Conservation (phyloP, 305 asterid species). For the Fraxinus baroniana region DNA sequence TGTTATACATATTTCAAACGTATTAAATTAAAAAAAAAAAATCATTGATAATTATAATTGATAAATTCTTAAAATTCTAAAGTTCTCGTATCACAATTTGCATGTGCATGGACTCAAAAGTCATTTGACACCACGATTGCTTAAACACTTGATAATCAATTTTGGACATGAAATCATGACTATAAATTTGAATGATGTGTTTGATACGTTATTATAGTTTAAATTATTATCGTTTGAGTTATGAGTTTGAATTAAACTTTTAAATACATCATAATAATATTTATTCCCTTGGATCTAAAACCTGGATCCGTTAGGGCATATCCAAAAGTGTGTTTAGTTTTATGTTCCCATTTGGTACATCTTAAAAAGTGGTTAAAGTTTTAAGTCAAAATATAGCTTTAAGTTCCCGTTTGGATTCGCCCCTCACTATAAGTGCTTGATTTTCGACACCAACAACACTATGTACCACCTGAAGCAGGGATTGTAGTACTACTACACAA, state of each 20-base stretch:
- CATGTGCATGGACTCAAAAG: neutral
- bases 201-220: neutral
- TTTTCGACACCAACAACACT: too few relatives aligned
- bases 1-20: too few relatives aligned
- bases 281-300: neutral
- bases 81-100: neutral
- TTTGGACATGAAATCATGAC: neutral
- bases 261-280: neutral
- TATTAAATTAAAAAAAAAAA: too few relatives aligned
- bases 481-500: too few relatives aligned
- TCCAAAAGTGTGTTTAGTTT: too few relatives aligned
- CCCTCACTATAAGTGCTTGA: too few relatives aligned
- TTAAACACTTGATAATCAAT: neutral
- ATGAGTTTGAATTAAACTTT: neutral
- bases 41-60: neutral
- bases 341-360: neutral
- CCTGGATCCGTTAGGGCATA: too few relatives aligned
- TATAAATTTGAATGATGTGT: neutral
- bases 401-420: too few relatives aligned
- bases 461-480: too few relatives aligned
- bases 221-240: neutral
- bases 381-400: too few relatives aligned
- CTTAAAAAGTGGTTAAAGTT: neutral
- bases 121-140: neutral
- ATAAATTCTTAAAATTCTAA: neutral